Evolutionary conservation across 1,284 basidiomycete genomes (phyloP).

Genomic region (Polyporus tsugae): DNA sequence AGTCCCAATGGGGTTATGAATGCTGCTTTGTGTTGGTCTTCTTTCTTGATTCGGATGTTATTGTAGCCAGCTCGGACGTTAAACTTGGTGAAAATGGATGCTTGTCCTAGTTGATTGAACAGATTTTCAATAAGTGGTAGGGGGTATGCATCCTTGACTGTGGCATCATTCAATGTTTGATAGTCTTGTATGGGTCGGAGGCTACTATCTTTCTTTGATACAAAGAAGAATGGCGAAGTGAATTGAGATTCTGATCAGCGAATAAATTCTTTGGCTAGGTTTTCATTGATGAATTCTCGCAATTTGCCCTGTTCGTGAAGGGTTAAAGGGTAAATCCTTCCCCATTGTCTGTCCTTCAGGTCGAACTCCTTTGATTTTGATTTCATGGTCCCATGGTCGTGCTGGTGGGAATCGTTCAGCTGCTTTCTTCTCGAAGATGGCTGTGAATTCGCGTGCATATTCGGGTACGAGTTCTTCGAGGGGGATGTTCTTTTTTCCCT

Average conservation of each 20-base stretch:
- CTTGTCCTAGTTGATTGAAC: conserved; percentile 8
- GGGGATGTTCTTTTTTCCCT: neutral
- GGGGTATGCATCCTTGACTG: conserved; percentile 33
- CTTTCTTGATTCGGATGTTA: conserved; percentile 16
- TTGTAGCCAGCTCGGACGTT: conserved; percentile 16
- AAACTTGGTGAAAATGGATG: conserved; percentile 13
- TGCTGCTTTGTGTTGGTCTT: conserved; percentile 17
- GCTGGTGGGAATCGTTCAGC: conserved; percentile 2
- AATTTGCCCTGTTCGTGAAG: neutral
- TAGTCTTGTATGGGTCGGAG: conserved; percentile 23
- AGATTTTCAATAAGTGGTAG: conserved; percentile 12
- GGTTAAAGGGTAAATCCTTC: neutral
- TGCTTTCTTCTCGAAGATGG: conserved; percentile 15
- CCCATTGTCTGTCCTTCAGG: neutral
- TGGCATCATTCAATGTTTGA: conserved; percentile 44
- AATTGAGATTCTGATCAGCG: conserved; percentile 29
- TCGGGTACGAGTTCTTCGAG: conserved; percentile 6
- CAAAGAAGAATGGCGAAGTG: conserved; percentile 44
- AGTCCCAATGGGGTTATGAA: conserved; percentile 12
- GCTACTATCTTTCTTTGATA: conserved; percentile 45
- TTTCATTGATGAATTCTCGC: neutral
- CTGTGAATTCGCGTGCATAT: neutral
- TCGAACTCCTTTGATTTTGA: neutral
- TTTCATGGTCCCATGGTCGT: conserved; percentile 7
- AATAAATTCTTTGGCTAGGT: conserved; percentile 19